Base-by-base conservation (phyloP, 805 yeast genomes). In the Lipomyces sp. region DNA sequence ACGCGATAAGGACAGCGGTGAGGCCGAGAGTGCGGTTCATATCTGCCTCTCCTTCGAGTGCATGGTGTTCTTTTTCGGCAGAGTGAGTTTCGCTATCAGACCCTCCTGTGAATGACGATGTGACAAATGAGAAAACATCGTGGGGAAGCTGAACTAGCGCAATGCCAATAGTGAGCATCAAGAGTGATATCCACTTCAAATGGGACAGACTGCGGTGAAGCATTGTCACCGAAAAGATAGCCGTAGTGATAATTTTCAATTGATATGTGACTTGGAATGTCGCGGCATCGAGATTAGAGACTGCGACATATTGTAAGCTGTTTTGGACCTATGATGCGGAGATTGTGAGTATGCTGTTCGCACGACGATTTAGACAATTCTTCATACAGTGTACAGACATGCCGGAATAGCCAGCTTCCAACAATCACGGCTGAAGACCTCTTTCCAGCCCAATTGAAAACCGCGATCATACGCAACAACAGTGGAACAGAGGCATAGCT, bases 181-280 rank as follows among this genome's bases (percentile, higher is more conserved):
- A 60, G 53, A 80, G 73, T 3, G 81, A 76, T 15, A 73, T 62
- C 82, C 82, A 80, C 57, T 80, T 81, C 33, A 64, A 58, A 56
- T 70, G 70, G 37, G 73, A 59, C n/a, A 80, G 75, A 11, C 70
- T 62, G 15, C 79, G 74, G 62, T 77, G 76, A 50, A 80, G 73
- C 64, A 80, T 74, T 5, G 76, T 73, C 53, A 80, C 82, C 2
- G 81, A 78, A 63, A 80, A 80, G 57, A 79, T 75, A 18, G 82
- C 82, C 2, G 82, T 80, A 24, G 82, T 79, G 66, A 80, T 72
- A 62, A 80, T 80, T 69, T 80, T 80, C 62, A 80, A 78, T 74
- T 80, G 82, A 73, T 80, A 80, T 6, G 81, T 77, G 62, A 80
- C 82, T 73, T 80, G 82, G 71, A 80, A 79, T 5, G 81, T 78